These are phyloP conservation scores for Leccinum obscurum DNA, from an alignment of 768 basidiomycete genomes.

Conservation along the genomic window DNA sequence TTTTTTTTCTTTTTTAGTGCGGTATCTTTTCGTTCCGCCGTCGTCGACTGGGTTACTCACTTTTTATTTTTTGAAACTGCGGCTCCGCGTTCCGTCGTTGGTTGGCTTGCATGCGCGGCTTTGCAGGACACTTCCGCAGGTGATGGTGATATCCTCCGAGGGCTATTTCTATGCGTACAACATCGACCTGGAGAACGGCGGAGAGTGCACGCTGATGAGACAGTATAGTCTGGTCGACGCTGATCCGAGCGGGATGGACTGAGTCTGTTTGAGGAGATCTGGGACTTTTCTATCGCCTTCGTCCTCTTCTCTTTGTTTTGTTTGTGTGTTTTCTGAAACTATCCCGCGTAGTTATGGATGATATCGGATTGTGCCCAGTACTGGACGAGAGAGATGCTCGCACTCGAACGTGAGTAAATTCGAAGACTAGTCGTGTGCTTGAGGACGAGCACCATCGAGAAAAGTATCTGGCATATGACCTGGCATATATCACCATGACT, in stretches of 20 bases:
- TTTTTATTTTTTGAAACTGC: neutral
- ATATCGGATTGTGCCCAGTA: neutral
- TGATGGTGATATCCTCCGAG: conserved; percentile 95
- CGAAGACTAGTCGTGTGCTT: neutral
- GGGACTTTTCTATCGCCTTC: neutral
- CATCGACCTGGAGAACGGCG: conserved; percentile 94
- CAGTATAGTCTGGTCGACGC: conserved; percentile 63
- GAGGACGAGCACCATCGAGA: neutral
- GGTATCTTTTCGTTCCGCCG: neutral
- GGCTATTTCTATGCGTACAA: conserved; percentile 95
- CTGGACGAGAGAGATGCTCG: neutral
- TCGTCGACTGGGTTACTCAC: neutral
- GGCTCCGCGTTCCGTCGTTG: neutral
- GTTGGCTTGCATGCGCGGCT: neutral
- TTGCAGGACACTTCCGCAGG: conserved; percentile 85
- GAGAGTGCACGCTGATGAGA: conserved; percentile 93
- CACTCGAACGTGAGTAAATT: neutral
- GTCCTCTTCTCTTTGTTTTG: neutral
- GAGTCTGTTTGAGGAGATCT: conserved; percentile 22
- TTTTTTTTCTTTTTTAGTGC: too few species aligned
- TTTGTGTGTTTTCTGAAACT: neutral
- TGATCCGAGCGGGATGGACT: conserved; percentile 27
- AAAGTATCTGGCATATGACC: neutral
- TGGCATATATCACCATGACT: neutral
- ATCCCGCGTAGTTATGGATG: neutral